Evolutionary conservation across 2,329 filamentous ascomycete species (phyloP).

Genomic region (Catunica adiposa): DNA sequence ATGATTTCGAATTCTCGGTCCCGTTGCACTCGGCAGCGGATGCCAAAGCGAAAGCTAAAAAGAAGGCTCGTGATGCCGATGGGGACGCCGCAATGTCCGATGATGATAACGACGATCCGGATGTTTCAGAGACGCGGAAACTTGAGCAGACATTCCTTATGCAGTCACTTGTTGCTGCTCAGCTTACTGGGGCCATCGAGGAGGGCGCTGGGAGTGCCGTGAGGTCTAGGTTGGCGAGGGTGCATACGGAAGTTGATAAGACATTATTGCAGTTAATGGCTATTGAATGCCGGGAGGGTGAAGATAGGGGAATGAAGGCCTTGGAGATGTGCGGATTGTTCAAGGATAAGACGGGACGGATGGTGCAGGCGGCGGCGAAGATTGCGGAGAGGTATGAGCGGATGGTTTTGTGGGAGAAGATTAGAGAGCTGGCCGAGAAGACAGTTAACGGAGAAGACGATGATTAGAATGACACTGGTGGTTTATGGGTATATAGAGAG

Average conservation of each 20-base stretch:
- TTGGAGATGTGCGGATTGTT: conserved; percentile 80
- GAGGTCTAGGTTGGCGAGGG: conserved; percentile 47
- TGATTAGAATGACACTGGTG: background rate
- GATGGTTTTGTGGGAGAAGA: conserved; percentile 73
- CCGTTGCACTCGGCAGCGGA: conserved; percentile 38
- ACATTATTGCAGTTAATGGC: conserved; percentile 76
- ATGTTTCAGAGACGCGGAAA: conserved; percentile 34
- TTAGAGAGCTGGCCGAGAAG: conserved; percentile 33
- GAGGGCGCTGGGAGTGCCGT: conserved; percentile 44
- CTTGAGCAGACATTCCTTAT: conserved; percentile 75
- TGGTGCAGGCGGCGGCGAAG: conserved; percentile 82
- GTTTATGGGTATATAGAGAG: background rate
- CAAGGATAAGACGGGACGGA: conserved; percentile 67
- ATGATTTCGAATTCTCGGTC: conserved; percentile 82
- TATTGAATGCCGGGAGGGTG: conserved; percentile 76
- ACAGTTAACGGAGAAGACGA: conserved; percentile 4
- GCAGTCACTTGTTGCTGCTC: conserved; percentile 50
- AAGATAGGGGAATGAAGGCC: conserved; percentile 87
- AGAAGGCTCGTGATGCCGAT: conserved; percentile 19
- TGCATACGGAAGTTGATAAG: conserved; percentile 81
- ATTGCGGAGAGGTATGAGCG: conserved; percentile 74
- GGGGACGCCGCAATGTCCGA: conserved; percentile 22
- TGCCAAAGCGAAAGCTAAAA: conserved; percentile 18
- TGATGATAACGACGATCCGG: conserved; percentile 21
- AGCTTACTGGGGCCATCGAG: conserved; percentile 59